Conservation (phyloP, 2,329 filamentous ascomycete genomes). For the Magnaporthiopsis poae region DNA sequence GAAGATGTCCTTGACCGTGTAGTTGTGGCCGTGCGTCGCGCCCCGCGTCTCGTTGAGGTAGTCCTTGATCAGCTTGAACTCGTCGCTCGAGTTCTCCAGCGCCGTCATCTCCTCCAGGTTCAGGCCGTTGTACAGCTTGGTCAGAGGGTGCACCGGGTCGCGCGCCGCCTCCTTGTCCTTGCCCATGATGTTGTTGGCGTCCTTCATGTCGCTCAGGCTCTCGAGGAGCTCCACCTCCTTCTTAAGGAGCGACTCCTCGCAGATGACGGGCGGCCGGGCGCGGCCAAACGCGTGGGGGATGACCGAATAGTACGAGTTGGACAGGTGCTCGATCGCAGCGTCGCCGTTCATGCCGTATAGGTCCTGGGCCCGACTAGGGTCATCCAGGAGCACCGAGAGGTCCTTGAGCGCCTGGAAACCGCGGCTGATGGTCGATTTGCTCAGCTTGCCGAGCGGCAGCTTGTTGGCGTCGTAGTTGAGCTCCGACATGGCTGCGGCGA, state of each 20-base stretch:
- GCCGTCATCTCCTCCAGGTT: conserved; percentile 68
- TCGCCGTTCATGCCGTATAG: conserved; percentile 28
- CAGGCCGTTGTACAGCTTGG: conserved; percentile 62
- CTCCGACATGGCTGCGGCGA: conserved; percentile 54
- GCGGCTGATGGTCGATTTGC: conserved; percentile 62
- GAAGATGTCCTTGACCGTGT: conserved; percentile 66
- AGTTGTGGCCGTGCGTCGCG: conserved; percentile 51
- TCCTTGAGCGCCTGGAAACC: conserved; percentile 73
- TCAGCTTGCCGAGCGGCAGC: conserved; percentile 73
- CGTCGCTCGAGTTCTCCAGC: conserved; percentile 45
- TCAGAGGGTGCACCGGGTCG: conserved; percentile 52
- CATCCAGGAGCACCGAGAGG: conserved; percentile 56
- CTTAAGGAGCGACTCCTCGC: conserved; percentile 48
- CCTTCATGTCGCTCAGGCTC: conserved; percentile 75
- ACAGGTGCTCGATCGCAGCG: conserved; percentile 50
- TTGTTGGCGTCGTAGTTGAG: conserved; percentile 68
- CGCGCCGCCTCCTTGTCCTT: conserved; percentile 37
- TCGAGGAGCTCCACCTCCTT: conserved; percentile 71
- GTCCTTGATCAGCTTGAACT: conserved; percentile 54
- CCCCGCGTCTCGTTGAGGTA: conserved; percentile 63
- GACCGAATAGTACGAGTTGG: conserved; percentile 68
- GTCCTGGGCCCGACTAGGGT: conserved; percentile 34
- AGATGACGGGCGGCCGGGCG: conserved; percentile 60
- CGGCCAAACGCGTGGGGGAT: conserved; percentile 78
- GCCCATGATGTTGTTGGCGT: conserved; percentile 69